Base-by-base conservation (phyloP, 2,329 filamentous ascomycete genomes). In the Venturia nashicola region DNA sequence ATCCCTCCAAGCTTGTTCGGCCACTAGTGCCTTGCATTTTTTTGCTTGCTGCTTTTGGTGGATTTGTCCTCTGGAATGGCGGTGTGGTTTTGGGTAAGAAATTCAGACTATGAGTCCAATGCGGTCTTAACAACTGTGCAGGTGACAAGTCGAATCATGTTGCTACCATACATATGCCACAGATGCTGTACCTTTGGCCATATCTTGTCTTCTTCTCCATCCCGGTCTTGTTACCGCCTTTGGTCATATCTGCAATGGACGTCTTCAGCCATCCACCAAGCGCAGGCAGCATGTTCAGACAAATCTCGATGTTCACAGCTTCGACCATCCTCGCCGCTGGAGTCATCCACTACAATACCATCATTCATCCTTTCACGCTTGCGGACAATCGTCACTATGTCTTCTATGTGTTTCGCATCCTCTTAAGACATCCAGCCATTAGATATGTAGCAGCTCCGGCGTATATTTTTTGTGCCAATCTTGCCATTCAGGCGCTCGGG, bases 361-460 rank as follows among this genome's bases (percentile, higher is more conserved):
- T 96, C 67, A 84, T 97, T 54, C 94, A 99, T 71, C 93, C 94
- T 0, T 99, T 97, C 73, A 96, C 92, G 0, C 82, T 97, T 0
- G 94, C 94, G 42, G 94, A 99, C 75, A 99, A 99, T 74, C 82
- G 94, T 2, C 94, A 99, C 74, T 99, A 96, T 77, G 88, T 96
- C 73, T 99, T 99, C 75, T 99, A 99, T 76, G 80, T 96, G 66
- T 99, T 99, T 79, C 86, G 91, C 1, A 86, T 88, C 6, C 86
- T 97, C 44, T 82, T 88, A 2, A 81, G 81, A 6, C 83, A 89
- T 51, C 78, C 80, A 1, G 75, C 78, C 20, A 75, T 90, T 61
- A 86, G 86, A 43, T 91, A 91, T 69, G 74, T 82, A 0, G 85
- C 89, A 1, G 82, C 87, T 0, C 79, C 86, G 0, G 77, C 87